Evolutionary conservation across 352 stramenopile genomes (phyloP).

Genomic region (Blastocystis sp.): DNA sequence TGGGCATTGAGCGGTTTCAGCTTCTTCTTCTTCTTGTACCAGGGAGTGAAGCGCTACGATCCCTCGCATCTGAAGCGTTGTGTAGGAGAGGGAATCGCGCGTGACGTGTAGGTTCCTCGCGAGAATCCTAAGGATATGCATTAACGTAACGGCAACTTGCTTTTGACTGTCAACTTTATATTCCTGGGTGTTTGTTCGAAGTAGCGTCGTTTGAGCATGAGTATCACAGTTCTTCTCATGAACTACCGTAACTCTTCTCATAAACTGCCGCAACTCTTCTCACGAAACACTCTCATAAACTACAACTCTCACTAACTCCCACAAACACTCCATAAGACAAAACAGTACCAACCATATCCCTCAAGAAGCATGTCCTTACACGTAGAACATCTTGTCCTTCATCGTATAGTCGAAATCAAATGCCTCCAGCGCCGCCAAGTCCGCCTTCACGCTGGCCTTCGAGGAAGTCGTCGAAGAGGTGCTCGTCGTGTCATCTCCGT

Average conservation of each 20-base stretch:
- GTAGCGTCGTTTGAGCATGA: too few species aligned
- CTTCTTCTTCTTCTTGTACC: slow-evolving; percentile 62
- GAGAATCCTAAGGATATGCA: slow-evolving; percentile 44
- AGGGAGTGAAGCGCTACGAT: slow-evolving; percentile 65
- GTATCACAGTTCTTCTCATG: too few species aligned
- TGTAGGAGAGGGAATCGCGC: neutral
- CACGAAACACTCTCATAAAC: too few species aligned
- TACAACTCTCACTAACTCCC: too few species aligned
- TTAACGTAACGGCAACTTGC: neutral
- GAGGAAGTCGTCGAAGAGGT: neutral
- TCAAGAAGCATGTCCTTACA: too few species aligned
- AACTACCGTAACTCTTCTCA: too few species aligned
- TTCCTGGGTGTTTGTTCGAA: neutral
- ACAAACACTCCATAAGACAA: too few species aligned
- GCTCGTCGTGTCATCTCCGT: slow-evolving; percentile 43
- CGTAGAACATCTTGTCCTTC: slow-evolving; percentile 72
- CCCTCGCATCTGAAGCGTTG: slow-evolving; percentile 15
- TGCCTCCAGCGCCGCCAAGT: neutral
- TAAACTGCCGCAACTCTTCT: too few species aligned
- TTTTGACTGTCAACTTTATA: slow-evolving; percentile 30
- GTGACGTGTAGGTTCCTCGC: slow-evolving; percentile 43
- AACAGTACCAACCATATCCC: too few species aligned
- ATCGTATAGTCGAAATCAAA: slow-evolving; percentile 41
- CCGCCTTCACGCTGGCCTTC: neutral
- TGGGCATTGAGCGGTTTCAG: slow-evolving; percentile 56